A percentile compares a stretch with the other conserved stretches of the same genome.
Evolutionary conservation across 371 early-diverging fungal species (phyloP).

Genomic region (Parasitella parasitica): DNA sequence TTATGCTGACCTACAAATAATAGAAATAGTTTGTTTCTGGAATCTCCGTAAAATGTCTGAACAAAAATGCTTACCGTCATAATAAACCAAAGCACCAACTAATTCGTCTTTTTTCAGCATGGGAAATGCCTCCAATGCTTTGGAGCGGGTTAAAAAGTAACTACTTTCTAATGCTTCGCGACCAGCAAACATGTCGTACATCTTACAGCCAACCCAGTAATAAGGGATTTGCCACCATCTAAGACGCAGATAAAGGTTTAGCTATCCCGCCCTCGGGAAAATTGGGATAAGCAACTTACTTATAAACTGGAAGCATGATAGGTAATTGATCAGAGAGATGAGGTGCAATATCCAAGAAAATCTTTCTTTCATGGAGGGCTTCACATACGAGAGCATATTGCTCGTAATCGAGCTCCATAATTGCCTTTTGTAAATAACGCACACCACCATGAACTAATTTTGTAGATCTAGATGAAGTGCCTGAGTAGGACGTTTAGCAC

Average conservation of each 20-base stretch:
- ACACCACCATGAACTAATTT: conserved; percentile 99
- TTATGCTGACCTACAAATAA: conserved; percentile 83
- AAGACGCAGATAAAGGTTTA: background rate
- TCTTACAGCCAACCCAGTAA: conserved; percentile 96
- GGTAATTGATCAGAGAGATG: conserved; percentile 94
- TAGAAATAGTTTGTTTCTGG: background rate
- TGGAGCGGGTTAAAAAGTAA: conserved; percentile 84
- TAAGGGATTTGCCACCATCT: conserved; percentile 97
- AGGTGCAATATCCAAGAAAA: conserved; percentile 95
- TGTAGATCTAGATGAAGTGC: conserved; percentile 96
- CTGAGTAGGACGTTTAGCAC: conserved; percentile 33
- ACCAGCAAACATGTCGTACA: conserved; percentile 95
- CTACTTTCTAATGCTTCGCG: conserved; percentile 83
- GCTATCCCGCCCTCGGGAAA: background rate
- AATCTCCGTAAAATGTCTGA: background rate
- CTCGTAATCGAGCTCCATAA: conserved; percentile 92
- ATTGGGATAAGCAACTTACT: conserved; percentile 43
- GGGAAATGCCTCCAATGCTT: conserved; percentile 94
- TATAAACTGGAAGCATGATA: conserved; percentile 95
- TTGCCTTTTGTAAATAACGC: conserved; percentile 98
- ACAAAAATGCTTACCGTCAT: conserved; percentile 75
- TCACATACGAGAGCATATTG: conserved; percentile 98
- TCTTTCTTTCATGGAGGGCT: conserved; percentile 95
- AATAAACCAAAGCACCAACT: conserved; percentile 96
- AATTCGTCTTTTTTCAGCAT: conserved; percentile 91